Percentiles rank a stretch among this genome's conserved stretches.
Conservation (phyloP, 441 rosid genomes). For the Pelargonium citronellum region DNA sequence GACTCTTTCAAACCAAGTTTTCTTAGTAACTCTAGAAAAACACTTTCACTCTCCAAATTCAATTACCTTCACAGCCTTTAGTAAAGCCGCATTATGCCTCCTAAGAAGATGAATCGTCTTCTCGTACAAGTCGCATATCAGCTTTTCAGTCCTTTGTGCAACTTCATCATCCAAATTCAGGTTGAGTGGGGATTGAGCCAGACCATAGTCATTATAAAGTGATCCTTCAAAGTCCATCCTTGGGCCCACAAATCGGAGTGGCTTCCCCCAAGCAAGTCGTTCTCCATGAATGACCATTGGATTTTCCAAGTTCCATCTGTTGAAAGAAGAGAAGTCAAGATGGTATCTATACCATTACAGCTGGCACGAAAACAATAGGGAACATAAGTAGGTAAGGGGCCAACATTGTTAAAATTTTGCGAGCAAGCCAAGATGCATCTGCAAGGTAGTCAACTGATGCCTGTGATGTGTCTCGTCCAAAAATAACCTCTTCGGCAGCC, state of each 20-base stretch:
- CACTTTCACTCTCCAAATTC: neutral
- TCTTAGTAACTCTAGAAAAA: neutral
- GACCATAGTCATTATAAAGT: constrained; percentile 65
- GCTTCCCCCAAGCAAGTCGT: constrained; percentile 85
- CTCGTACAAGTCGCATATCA: constrained; percentile 48
- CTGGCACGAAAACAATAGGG: constrained; percentile 17
- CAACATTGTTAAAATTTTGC: constrained; percentile 77
- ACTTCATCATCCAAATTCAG: constrained; percentile 81
- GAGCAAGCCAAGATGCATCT: constrained; percentile 95
- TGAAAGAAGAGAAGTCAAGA: constrained; percentile 18
- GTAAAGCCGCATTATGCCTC: constrained; percentile 68
- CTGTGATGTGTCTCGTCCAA: constrained; percentile 76
- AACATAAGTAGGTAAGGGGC: constrained; percentile 18
- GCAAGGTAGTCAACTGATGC: constrained; percentile 82
- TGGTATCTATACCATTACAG: constrained; percentile 7
- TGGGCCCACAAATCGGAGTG: constrained; percentile 69
- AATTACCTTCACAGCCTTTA: constrained; percentile 76
- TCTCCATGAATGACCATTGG: constrained; percentile 93
- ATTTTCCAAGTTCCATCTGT: constrained; percentile 90
- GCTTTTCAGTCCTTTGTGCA: constrained; percentile 65
- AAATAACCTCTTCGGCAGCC: constrained; percentile 92
- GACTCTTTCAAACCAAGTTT: neutral
- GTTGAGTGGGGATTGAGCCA: constrained; percentile 73
- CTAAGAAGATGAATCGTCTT: constrained; percentile 62
- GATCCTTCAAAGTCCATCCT: constrained; percentile 91